A percentile compares a stretch with the other conserved stretches of the same genome.
phyloP scores from a whole-genome alignment of 257 asterid species.

The Solanum bulbocastanum region DNA sequence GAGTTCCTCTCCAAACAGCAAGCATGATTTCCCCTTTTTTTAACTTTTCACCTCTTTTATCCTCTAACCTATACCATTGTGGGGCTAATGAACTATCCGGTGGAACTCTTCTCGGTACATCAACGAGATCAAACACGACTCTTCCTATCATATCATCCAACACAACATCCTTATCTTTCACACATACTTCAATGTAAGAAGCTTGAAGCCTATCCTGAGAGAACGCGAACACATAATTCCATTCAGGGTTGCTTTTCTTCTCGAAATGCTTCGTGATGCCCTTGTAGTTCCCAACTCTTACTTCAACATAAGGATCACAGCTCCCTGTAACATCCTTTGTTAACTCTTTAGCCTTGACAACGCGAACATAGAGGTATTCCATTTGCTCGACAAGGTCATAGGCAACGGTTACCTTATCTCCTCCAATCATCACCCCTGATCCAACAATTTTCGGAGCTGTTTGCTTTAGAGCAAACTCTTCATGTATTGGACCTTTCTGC shows the following conservation, averaged over 20 bases:
- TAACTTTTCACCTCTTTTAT: conserved; percentile 43
- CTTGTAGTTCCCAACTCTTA: conserved; percentile 68
- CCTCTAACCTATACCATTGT: conserved; percentile 67
- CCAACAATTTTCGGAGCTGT: conserved; percentile 75
- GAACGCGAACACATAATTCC: conserved; percentile 77
- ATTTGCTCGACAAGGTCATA: conserved; percentile 88
- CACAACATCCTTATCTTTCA: conserved; percentile 65
- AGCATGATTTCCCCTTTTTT: conserved; percentile 72
- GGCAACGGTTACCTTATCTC: conserved; percentile 53
- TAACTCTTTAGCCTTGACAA: conserved; percentile 60
- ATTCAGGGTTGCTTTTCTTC: conserved; percentile 55
- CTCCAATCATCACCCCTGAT: conserved; percentile 51
- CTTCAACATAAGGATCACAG: conserved; percentile 78
- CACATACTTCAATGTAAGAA: conserved; percentile 45
- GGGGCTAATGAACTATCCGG: conserved; percentile 86
- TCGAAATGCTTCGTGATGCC: conserved; percentile 70
- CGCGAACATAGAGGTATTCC: conserved; percentile 73
- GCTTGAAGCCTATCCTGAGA: conserved; percentile 71
- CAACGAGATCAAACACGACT: conserved; percentile 37
- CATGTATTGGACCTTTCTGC: conserved; percentile 30
- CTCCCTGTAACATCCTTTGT: conserved; percentile 49
- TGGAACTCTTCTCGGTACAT: conserved; percentile 56
- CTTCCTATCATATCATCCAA: conserved; percentile 55
- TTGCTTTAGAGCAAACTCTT: conserved; percentile 65
- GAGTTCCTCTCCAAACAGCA: conserved; percentile 84